Base-by-base conservation (phyloP, 1,284 basidiomycete species). In the Fomitopsis betulina region DNA sequence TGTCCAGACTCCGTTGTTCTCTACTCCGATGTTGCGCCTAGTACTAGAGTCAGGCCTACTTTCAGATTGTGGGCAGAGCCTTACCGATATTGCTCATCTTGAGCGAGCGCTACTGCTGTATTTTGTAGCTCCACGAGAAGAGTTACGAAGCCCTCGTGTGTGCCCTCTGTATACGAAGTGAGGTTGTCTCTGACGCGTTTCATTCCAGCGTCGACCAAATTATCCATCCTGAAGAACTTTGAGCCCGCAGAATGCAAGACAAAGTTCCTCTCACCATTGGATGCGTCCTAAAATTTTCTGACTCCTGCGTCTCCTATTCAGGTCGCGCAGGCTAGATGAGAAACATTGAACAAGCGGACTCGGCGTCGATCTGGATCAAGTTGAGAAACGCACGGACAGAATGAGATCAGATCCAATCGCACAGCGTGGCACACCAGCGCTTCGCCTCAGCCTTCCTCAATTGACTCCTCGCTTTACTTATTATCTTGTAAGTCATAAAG, bases 1-100 rank as follows among this genome's bases (percentile, higher is more conserved):
- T 17, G 71, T 66, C 87, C 87, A 90, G 51, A 88, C 71, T 52
- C 74, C 72, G 54, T 76, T 75, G 59, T 75, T 70, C 42, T 68
- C 67, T 6, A 54, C 57, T 47, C 86, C 85, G 52, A 85, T 67
- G 56, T 73, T 63, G 61, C 68, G 67, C 60, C 82, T 87, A 51
- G 12, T 5, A 33, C 27, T n/a, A n/a, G 23, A n/a, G n/a, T n/a
- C 8, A 50, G 25, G 3, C 13, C 35, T 12, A 12, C 1, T 15
- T 15, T 19, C 55, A 43, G 45, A 23, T 13, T 15, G 23, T 30
- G 21, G 56, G 10, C 19, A 47, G 37, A n/a, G 45, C 43, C 70
- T 59, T 64, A 81, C 85, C 84, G 79, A 55, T 76, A 67, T 40
- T 64, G 63, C 49, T 75, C 71, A 62, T 76, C 75, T 56, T 66